A percentile compares a stretch with the other conserved stretches of the same genome.
phyloP scores from a whole-genome alignment of 2,329 filamentous ascomycete species.

The Talaromyces amestolkiae region DNA sequence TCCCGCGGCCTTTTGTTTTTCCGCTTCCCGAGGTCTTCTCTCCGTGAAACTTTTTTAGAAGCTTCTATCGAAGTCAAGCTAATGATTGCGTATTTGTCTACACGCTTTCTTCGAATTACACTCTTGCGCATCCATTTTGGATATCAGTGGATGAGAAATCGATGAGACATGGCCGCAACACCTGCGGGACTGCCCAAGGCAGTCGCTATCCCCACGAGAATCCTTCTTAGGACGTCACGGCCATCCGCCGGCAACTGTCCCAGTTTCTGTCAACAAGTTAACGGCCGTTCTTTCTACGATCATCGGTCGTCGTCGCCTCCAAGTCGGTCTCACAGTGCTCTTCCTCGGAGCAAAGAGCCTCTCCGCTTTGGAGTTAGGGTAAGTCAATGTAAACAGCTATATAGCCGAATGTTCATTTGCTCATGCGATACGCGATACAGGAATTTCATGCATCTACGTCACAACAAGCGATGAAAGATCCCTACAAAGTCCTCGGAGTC shows the following conservation, averaged over 20 bases:
- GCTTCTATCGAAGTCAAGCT: constrained; percentile 22
- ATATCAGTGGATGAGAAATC: constrained; percentile 12
- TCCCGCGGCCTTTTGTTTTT: constrained; percentile 28
- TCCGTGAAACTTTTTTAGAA: constrained; percentile 35
- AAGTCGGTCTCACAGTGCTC: constrained; percentile 29
- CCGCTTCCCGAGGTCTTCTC: constrained; percentile 21
- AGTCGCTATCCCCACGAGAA: constrained; percentile 42
- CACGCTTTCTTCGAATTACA: background rate
- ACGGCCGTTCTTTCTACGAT: constrained; percentile 39
- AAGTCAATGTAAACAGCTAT: constrained; percentile 21
- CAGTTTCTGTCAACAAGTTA: constrained; percentile 34
- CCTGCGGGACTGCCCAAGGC: constrained; percentile 43
- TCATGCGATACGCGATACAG: constrained; percentile 26
- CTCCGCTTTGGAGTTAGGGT: constrained; percentile 29
- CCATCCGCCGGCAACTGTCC: constrained; percentile 30
- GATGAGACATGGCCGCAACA: constrained; percentile 38
- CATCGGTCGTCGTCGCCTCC: constrained; percentile 25
- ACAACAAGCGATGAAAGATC: constrained; percentile 74
- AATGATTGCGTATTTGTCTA: background rate
- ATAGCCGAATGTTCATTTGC: background rate
- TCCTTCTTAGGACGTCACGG: constrained; percentile 40
- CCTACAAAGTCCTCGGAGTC: constrained; percentile 84
- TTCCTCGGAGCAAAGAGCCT: constrained; percentile 27
- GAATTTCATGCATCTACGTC: constrained; percentile 46
- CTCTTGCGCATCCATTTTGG: background rate